Evolutionary conservation across 2,329 filamentous ascomycete species (phyloP), one percentile per base, ranked within the genome.

Genomic region (Hymenoscyphus occultus): DNA sequence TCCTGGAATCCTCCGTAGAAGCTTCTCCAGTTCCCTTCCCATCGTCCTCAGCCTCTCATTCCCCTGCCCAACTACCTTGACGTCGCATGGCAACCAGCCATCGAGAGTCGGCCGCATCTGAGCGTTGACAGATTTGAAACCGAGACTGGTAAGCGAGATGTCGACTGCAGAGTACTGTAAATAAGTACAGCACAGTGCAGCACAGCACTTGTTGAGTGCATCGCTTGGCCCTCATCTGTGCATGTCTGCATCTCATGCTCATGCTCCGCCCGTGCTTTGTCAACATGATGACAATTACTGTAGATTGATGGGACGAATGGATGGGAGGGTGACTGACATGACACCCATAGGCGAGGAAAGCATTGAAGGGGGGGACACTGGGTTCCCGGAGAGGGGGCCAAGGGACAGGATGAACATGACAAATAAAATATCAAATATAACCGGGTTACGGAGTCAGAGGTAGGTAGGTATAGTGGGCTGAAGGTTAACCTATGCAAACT

Each of bases 121-220:
- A 54, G 48, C 48, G 48, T 54, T 22, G 48, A 54, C 48, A 54
- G 48, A 54, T 22, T 22, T 54, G 48, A 54, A 54, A 54, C 48
- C 9, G 48, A 22, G 35, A 35, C 35, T 35, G 35, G 3, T 35
- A 35, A 35, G 35, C 35, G 35, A 35, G 35, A 10, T 10, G 35
- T 35, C 6, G 35, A 35, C 35, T 35, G 35, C 9, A 35, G 6
- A 35, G 35, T 35, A 35, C 35, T 7, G 35, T 35, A 35, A 6
- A 6, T 7, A 7, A 35, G 1, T 35, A 35, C 32, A n/a, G n/a
- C n/a, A n/a, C 4, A 5, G 5, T 10, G 9, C 4, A 7, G 35
- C 35, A 35, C 35, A 35, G 3, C 35, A 35, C 35, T 35, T 35
- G 35, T 35, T 4, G 35, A 35, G 35, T 9, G 35, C 35, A 35